Evolutionary conservation across 2,329 filamentous ascomycete species (phyloP).

Genomic region (Onygena corvina): DNA sequence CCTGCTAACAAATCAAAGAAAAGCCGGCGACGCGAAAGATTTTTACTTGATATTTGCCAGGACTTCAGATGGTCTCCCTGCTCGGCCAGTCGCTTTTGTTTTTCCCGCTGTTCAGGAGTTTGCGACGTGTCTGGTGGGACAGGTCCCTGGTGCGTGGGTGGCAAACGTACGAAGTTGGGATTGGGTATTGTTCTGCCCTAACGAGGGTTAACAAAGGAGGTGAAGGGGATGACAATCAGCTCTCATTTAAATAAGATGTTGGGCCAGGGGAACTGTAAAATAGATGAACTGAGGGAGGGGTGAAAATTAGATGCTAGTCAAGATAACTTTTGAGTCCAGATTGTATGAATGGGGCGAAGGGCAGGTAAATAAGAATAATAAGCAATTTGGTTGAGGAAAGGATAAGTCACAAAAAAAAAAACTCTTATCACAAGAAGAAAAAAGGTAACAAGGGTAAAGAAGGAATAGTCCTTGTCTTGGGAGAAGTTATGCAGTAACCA

Average conservation of each 20-base stretch:
- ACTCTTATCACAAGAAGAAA: conserved; percentile 5
- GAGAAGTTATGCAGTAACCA: conserved; percentile 1
- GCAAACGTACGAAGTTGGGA: conserved; percentile 11
- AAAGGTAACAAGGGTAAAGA: conserved; percentile 4
- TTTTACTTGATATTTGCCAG: background rate
- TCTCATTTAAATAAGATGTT: conserved; percentile 2
- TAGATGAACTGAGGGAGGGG: background rate
- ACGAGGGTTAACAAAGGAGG: conserved; percentile 5
- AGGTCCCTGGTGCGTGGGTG: conserved; percentile 12
- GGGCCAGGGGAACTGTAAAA: conserved; percentile 5
- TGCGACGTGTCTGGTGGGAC: conserved; percentile 14
- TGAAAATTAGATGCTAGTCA: background rate
- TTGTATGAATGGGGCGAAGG: conserved; percentile 5
- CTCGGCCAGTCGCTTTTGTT: conserved; percentile 1
- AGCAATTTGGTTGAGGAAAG: conserved; percentile 9
- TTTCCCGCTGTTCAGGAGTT: conserved; percentile 9
- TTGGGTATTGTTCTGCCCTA: conserved; percentile 7
- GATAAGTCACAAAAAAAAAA: conserved; percentile 9
- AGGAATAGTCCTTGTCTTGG: conserved; percentile 5
- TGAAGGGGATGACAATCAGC: conserved; percentile 4
- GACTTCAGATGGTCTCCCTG: background rate
- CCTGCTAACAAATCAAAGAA: conserved; percentile 2
- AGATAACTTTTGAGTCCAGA: conserved; percentile 7
- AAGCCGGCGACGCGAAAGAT: background rate
- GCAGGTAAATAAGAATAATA: conserved; percentile 9